Conservation (phyloP, 306 rosid species). For the Senna tora region DNA sequence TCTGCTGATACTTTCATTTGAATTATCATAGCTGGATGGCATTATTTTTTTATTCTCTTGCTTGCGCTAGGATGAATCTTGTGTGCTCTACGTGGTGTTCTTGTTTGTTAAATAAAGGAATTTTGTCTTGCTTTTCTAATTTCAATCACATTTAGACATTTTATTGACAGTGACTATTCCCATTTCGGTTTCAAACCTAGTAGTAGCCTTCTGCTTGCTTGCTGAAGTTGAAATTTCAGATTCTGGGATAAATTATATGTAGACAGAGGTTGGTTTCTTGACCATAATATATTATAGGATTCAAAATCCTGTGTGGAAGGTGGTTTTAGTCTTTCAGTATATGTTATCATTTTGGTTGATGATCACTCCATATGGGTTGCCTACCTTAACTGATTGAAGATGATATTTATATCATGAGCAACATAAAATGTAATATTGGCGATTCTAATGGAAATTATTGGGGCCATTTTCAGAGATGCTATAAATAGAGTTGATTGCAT, state of each 20-base stretch:
- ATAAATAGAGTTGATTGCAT: background rate
- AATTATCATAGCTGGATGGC: background rate
- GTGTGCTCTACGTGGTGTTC: background rate
- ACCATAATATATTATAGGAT: background rate
- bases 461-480: slow-evolving; percentile 7
- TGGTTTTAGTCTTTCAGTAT: background rate
- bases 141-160: background rate
- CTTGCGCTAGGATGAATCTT: background rate
- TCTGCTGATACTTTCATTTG: background rate
- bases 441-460: background rate
- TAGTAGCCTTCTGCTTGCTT: background rate
- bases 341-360: background rate
- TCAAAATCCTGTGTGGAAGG: background rate
- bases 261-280: background rate
- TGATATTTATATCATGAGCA: background rate
- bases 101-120: background rate
- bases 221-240: background rate
- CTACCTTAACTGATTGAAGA: background rate
- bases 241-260: background rate
- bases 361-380: background rate
- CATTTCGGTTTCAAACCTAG: background rate
- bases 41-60: too few relatives aligned
- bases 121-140: background rate
- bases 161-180: background rate
- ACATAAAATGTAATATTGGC: background rate